phyloP scores from a whole-genome alignment of 129 eudicot species.

The Smallanthus sonchifolius region DNA sequence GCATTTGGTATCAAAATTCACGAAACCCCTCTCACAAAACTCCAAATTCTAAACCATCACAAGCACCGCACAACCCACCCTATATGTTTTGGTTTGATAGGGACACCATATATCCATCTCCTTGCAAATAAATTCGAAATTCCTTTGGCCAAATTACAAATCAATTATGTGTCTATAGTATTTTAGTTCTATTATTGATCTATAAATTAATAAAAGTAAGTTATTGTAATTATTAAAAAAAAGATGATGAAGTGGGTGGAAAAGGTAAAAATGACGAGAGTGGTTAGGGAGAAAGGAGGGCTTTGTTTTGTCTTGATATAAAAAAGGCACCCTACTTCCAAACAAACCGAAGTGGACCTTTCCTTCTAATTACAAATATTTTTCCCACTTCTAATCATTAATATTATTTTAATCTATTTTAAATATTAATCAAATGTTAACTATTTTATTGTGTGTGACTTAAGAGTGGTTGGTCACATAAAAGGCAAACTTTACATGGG shows the following conservation, averaged over 20 bases:
- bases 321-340: conserved; percentile 36
- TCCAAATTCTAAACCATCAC: conserved; percentile 15
- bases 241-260: conserved; percentile 35
- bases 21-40: conserved; percentile 17
- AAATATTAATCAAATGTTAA: neutral
- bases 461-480: neutral
- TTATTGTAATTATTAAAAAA: neutral
- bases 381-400: conserved; percentile 10
- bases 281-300: conserved; percentile 34
- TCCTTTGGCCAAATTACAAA: conserved; percentile 4
- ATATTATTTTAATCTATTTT: conserved; percentile 3
- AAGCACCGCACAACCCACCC: neutral
- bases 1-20: conserved; percentile 8
- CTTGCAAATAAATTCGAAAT: neutral
- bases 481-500: conserved; percentile 29
- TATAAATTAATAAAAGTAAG: neutral
- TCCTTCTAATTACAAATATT: conserved; percentile 20
- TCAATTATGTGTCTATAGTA: neutral
- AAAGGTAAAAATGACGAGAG: conserved; percentile 41
- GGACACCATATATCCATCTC: neutral
- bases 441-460: conserved; percentile 5
- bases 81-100: conserved; percentile 1
- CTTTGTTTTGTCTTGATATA: conserved; percentile 41
- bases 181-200: conserved; percentile 8
- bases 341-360: conserved; percentile 45